These are phyloP conservation scores for Trametopsis cervina DNA, from an alignment of 768 basidiomycete species.

Conservation along the genomic window DNA sequence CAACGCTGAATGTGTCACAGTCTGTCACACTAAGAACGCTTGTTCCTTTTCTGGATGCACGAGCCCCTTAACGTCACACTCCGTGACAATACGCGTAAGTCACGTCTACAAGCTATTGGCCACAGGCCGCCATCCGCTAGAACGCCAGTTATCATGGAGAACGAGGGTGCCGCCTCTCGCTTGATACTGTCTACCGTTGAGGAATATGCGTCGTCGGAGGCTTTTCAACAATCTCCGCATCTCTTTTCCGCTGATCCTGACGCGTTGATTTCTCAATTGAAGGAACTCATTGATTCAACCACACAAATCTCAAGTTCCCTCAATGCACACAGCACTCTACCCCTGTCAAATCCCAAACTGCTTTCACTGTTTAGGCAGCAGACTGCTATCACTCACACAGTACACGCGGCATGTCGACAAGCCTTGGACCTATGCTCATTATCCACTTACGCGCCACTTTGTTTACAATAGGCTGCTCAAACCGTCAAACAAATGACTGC, in stretches of 20 bases:
- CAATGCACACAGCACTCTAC: constrained; percentile 39
- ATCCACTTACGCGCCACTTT: not conserved
- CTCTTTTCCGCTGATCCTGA: constrained; percentile 20
- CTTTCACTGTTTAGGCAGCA: constrained; percentile 64
- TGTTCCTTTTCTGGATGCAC: too few species aligned
- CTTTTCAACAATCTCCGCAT: constrained; percentile 19
- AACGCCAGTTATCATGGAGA: not conserved
- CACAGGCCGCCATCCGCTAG: too few species aligned
- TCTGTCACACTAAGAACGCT: too few species aligned
- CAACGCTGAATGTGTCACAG: too few species aligned
- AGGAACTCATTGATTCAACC: constrained; percentile 44
- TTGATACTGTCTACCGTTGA: constrained; percentile 13
- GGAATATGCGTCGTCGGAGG: constrained; percentile 14
- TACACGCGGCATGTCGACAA: constrained; percentile 39
- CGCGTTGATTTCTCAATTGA: constrained; percentile 30
- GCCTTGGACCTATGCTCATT: constrained; percentile 10
- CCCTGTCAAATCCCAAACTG: constrained; percentile 57
- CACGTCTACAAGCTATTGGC: too few species aligned
- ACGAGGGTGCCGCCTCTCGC: not conserved
- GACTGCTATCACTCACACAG: constrained; percentile 42
- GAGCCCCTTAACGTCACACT: too few species aligned
- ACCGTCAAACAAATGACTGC: constrained; percentile 43
- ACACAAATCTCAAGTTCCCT: constrained; percentile 50
- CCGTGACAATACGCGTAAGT: too few species aligned
- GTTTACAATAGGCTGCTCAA: constrained; percentile 41